Evolutionary conservation across 495 filamentous ascomycete genomes (phyloP).

Genomic region (Penicillium angulare): DNA sequence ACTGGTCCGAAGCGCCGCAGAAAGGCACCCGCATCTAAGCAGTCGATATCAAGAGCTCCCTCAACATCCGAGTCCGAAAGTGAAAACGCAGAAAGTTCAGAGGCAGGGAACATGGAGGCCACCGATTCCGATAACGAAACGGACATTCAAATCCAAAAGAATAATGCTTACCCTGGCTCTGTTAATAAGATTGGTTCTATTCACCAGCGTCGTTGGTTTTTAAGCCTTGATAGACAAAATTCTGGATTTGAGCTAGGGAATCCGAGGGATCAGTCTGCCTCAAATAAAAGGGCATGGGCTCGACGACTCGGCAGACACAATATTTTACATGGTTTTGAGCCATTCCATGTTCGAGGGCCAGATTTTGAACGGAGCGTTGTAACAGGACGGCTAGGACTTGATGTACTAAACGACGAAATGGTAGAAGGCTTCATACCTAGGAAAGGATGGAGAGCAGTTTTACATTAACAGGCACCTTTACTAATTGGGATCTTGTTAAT

Average conservation of each 20-base stretch:
- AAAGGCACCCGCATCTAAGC: not conserved
- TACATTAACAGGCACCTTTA: slow-evolving; percentile 50
- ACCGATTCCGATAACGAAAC: slow-evolving; percentile 20
- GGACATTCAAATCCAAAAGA: slow-evolving; percentile 52
- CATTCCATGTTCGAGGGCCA: slow-evolving; percentile 58
- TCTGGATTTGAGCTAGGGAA: slow-evolving; percentile 49
- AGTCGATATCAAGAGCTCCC: slow-evolving; percentile 2
- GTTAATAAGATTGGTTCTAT: slow-evolving; percentile 61
- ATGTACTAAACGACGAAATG: slow-evolving; percentile 58
- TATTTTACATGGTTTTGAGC: slow-evolving; percentile 38
- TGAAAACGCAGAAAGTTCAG: not conserved
- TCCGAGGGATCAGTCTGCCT: too few relatives aligned
- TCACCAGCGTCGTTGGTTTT: slow-evolving; percentile 62
- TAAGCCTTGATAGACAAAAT: slow-evolving; percentile 52
- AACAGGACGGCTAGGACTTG: slow-evolving; percentile 54
- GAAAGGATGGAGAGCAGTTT: slow-evolving; percentile 56
- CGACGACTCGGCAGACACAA: not conserved
- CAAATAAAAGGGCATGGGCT: slow-evolving; percentile 26
- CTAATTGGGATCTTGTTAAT: not conserved
- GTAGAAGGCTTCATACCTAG: slow-evolving; percentile 53
- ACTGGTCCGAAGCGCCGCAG: slow-evolving; percentile 32
- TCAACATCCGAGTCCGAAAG: slow-evolving; percentile 22
- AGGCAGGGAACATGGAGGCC: too few relatives aligned
- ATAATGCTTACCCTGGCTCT: slow-evolving; percentile 65
- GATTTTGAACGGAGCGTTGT: slow-evolving; percentile 61